Evolutionary conservation across 306 rosid species (phyloP).

Genomic region (Pueraria montana): DNA sequence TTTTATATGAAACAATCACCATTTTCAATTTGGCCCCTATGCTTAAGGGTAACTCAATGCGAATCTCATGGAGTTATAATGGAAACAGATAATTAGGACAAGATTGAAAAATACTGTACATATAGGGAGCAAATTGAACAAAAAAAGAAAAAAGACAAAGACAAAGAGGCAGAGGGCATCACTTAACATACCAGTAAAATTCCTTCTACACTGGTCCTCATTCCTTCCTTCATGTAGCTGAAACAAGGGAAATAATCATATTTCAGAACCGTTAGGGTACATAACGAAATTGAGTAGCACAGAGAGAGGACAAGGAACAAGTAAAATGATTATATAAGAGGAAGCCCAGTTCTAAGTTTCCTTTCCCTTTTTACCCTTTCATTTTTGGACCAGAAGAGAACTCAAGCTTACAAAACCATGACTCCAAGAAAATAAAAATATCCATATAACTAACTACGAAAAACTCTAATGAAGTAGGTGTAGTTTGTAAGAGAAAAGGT

Average conservation of each 20-base stretch:
- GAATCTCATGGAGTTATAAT: background rate
- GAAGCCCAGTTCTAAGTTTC: background rate
- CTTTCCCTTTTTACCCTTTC: background rate
- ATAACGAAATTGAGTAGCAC: background rate
- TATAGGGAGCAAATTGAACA: background rate
- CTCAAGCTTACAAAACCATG: background rate
- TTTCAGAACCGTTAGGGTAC: background rate
- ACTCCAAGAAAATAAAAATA: background rate
- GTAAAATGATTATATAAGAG: background rate
- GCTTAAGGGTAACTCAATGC: background rate
- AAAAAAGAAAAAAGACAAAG: background rate
- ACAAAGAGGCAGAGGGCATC: background rate
- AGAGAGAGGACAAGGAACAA: background rate
- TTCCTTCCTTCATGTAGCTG: slow-evolving; percentile 98
- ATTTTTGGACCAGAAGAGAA: background rate
- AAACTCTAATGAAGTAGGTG: too few species aligned
- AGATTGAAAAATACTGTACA: background rate
- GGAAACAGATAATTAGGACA: background rate
- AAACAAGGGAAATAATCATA: slow-evolving; percentile 29
- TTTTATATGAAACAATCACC: too few species aligned
- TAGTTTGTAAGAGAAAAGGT: background rate
- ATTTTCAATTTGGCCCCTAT: background rate
- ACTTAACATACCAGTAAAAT: slow-evolving; percentile 77
- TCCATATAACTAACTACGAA: background rate
- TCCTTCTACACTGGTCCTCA: slow-evolving; percentile 98